Percentiles rank a stretch among this genome's conserved stretches.
phyloP scores from a whole-genome alignment of 2,329 filamentous ascomycete genomes.

The Thielaviopsis punctulata region DNA sequence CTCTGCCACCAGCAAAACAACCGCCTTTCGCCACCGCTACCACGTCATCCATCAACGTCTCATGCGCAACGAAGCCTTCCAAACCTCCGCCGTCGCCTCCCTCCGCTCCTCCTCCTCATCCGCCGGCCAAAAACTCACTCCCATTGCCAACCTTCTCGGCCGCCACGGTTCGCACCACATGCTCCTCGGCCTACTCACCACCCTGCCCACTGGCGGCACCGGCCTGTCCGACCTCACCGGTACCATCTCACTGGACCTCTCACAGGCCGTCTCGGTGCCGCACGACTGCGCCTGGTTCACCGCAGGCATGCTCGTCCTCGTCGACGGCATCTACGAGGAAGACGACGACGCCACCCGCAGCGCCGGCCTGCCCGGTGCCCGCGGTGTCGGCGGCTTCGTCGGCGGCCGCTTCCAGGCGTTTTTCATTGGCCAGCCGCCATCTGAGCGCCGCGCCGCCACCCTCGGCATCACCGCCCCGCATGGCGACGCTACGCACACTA shows the following conservation, averaged over 20 bases:
- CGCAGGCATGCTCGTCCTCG: conserved; percentile 87
- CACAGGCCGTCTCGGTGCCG: conserved; percentile 65
- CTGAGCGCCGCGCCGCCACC: conserved; percentile 65
- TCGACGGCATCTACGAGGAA: conserved; percentile 94
- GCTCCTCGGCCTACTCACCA: conserved; percentile 65
- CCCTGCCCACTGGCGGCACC: conserved; percentile 65
- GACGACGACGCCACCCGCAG: conserved; percentile 62
- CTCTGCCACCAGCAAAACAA: conserved; percentile 61
- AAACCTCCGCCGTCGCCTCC: conserved; percentile 57
- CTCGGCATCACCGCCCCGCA: conserved; percentile 51
- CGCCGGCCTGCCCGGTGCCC: conserved; percentile 55
- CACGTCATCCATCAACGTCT: conserved; percentile 84
- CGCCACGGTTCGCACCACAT: conserved; percentile 73
- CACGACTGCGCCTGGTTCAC: conserved; percentile 81
- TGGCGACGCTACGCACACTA: conserved; percentile 39
- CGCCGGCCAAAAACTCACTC: conserved; percentile 72
- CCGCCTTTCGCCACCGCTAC: conserved; percentile 76
- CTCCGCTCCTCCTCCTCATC: conserved; percentile 40
- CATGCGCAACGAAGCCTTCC: conserved; percentile 83
- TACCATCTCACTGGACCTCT: conserved; percentile 68
- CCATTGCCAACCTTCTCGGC: conserved; percentile 58
- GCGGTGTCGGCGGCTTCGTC: conserved; percentile 74
- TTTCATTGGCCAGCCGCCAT: conserved; percentile 80
- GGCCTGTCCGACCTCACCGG: conserved; percentile 77
- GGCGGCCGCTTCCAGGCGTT: conserved; percentile 85